Percentiles rank a stretch among this genome's conserved stretches.
Conservation (phyloP, 495 filamentous ascomycete species). For the Penicilliopsis zonata region DNA sequence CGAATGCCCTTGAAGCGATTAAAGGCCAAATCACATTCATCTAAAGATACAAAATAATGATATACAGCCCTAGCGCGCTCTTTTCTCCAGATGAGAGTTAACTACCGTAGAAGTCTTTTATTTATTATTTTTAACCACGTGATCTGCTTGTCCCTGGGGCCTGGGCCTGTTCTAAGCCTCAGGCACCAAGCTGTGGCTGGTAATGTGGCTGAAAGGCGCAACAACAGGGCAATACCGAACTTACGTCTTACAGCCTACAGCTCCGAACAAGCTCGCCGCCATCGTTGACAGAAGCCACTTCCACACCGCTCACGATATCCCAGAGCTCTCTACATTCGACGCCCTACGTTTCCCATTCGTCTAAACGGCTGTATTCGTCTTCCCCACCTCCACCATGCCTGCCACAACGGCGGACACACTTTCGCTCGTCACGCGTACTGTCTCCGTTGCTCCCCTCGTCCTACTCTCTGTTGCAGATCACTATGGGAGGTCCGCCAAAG, state of each 20-base stretch:
- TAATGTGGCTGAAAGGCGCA: not conserved
- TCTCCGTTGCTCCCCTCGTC: constrained; percentile 94
- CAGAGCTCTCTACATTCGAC: constrained; percentile 1
- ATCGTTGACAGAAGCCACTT: too few relatives aligned
- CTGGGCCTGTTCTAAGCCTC: constrained; percentile 1
- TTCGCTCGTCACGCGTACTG: constrained; percentile 79
- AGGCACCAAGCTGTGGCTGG: constrained; percentile 1
- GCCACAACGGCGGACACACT: constrained; percentile 91
- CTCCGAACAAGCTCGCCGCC: constrained; percentile 4
- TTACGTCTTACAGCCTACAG: not conserved
- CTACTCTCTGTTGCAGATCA: constrained; percentile 97
- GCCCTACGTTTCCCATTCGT: constrained; percentile 3
- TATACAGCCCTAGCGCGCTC: not conserved
- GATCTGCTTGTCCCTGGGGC: too few relatives aligned
- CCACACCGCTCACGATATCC: not conserved
- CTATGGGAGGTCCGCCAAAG: constrained; percentile 87
- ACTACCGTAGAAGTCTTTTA: not conserved
- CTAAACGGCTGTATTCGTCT: constrained; percentile 5
- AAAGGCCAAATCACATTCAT: too few relatives aligned
- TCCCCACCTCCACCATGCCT: constrained; percentile 52
- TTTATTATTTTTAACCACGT: too few relatives aligned
- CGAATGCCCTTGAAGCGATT: too few relatives aligned
- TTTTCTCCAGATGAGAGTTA: too few relatives aligned
- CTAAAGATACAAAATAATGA: too few relatives aligned
- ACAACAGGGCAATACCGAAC: not conserved